Conservation (phyloP, 331 rosid species). For the Erythrophleum ivorense region DNA sequence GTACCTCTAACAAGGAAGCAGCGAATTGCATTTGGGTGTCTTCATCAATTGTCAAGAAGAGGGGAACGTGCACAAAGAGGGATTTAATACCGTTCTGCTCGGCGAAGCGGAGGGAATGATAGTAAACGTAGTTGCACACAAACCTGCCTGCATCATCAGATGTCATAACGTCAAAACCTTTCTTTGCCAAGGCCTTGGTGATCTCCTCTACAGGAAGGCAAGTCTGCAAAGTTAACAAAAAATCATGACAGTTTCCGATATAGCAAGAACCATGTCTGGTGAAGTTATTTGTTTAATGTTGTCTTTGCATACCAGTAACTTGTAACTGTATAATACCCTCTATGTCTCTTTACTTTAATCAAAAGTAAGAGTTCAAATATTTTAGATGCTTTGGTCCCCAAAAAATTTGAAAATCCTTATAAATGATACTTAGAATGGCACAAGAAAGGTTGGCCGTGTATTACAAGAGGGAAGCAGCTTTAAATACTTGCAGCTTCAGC, state of each 20-base stretch:
- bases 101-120: constrained; percentile 77
- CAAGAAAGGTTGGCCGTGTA: background rate
- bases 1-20: constrained; percentile 81
- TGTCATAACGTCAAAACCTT: constrained; percentile 71
- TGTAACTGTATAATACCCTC: background rate
- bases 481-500: background rate
- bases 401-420: background rate
- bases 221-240: constrained; percentile 57
- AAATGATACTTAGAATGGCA: constrained; percentile 10
- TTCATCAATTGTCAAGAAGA: constrained; percentile 66
- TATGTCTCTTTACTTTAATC: background rate
- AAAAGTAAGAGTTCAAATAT: background rate
- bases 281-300: constrained; percentile 9
- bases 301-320: background rate
- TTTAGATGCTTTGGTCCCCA: background rate
- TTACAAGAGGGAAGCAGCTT: background rate
- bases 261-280: background rate
- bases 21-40: constrained; percentile 80
- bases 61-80: constrained; percentile 82
- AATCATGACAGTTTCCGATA: background rate
- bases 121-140: constrained; percentile 87
- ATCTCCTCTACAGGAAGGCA: constrained; percentile 76
- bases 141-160: constrained; percentile 90
- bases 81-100: constrained; percentile 72
- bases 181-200: constrained; percentile 66